Base-by-base conservation (phyloP, 192 early-diverging fungal species). In the Endogone sp. region DNA sequence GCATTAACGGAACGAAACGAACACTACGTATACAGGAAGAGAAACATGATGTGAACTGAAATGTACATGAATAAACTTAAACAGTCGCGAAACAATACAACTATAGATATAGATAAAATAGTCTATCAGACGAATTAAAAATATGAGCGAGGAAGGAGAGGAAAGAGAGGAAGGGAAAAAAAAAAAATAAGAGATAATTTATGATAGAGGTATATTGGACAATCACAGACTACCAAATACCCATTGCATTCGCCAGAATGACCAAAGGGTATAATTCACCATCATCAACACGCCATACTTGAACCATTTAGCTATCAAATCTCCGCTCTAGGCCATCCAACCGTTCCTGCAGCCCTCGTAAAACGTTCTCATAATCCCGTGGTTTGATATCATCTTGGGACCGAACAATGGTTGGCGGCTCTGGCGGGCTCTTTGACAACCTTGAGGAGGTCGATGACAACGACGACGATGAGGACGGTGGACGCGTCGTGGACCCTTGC, bases 371-470 rank as follows among this genome's bases (percentile, higher is more conserved):
- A 30, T 70, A 75, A 37, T 75, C 74, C 21, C 60, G 55, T 23
- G 68, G 74, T 22, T 69, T 65, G 56, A 75, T 75, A 63, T 75
- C 74, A 66, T 75, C 71, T 65, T 75, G 74, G 30, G 74, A 75
- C 24, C 74, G 63, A 3, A 75, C 74, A 67, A 75, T 75, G 58
- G 74, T 75, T n/a, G 74, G 68, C 23, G 74, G 74, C 37, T 49
- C 37, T 49, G 37, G 37, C 16, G 37, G 37, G 37, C 37, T 49
- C 37, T 49, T 49, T 16, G 37, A 49, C 0, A 49, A 16, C 37
- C 37, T 49, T 49, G 37, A 6, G 37, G 37, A 49, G 6, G 37
- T 49, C 37, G 37, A 49, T 16, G 37, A 49, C 37, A 16, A 49
- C 37, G 37, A 49, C 37, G 37, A 49, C 0, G 37, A 6, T 49